Evolutionary conservation across 108 stramenopile genomes (phyloP).

Genomic region (Fragilariopsis cylindrus): DNA sequence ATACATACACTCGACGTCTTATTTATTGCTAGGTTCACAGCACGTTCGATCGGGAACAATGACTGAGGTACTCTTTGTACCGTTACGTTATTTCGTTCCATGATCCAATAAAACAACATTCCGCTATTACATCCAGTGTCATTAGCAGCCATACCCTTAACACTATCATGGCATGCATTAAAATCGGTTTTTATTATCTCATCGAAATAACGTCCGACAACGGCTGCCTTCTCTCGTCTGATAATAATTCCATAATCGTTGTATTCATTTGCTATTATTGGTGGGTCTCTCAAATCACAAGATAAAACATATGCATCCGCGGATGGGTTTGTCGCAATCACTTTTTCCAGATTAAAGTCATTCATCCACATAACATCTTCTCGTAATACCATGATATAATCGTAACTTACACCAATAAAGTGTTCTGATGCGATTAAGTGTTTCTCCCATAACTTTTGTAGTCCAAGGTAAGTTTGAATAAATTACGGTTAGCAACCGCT

Average conservation of each 20-base stretch:
- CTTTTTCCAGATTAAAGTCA: slow-evolving; percentile 13
- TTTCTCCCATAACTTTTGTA: slow-evolving; percentile 21
- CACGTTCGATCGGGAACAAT: slow-evolving; percentile 13
- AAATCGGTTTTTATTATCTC: not conserved
- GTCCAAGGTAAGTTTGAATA: slow-evolving; percentile 21
- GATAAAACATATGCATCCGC: slow-evolving; percentile 13
- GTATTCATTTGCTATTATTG: not conserved
- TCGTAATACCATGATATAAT: slow-evolving; percentile 19
- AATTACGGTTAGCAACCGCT: slow-evolving; percentile 13
- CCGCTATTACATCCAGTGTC: slow-evolving; percentile 12
- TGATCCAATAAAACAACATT: slow-evolving; percentile 8
- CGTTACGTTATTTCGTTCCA: slow-evolving; percentile 3
- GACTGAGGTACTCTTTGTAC: slow-evolving; percentile 11
- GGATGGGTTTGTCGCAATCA: slow-evolving; percentile 10
- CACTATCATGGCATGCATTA: slow-evolving; percentile 7
- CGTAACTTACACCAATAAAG: slow-evolving; percentile 6
- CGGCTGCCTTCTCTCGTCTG: slow-evolving; percentile 12
- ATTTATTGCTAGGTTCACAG: not conserved
- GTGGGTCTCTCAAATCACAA: slow-evolving; percentile 9
- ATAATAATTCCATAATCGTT: slow-evolving; percentile 14
- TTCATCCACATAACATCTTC: slow-evolving; percentile 17
- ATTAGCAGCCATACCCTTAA: not conserved
- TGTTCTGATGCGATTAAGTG: slow-evolving; percentile 17
- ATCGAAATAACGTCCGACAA: slow-evolving; percentile 5
- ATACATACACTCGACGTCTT: slow-evolving; percentile 1